These are phyloP conservation scores for Lactifluus echinatus DNA, from an alignment of 768 basidiomycete genomes.

Conservation along the genomic window DNA sequence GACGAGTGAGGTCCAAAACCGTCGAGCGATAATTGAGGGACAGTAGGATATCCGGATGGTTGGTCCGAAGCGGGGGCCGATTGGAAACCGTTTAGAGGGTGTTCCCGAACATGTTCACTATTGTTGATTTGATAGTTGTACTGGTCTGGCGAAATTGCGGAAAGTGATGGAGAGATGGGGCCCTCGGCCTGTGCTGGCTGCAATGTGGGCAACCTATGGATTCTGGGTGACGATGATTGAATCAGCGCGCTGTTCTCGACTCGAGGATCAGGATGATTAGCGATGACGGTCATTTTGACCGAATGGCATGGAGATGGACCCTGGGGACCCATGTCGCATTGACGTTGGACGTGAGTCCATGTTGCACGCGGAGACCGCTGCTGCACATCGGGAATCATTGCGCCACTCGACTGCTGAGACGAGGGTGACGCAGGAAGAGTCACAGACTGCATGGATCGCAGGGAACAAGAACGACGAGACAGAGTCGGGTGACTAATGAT, in stretches of 20 bases:
- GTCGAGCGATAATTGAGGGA: constrained; percentile 36
- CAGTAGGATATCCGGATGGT: constrained; percentile 35
- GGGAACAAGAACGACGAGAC: constrained; percentile 4
- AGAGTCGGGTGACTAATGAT: constrained; percentile 12
- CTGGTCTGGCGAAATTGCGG: constrained; percentile 45
- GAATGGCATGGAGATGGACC: constrained; percentile 1
- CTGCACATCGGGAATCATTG: constrained; percentile 7
- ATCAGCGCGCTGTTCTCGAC: constrained; percentile 42
- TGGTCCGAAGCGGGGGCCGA: constrained; percentile 24
- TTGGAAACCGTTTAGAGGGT: constrained; percentile 38
- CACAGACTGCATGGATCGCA: constrained; percentile 16
- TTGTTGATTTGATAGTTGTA: constrained; percentile 26
- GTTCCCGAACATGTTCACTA: constrained; percentile 40
- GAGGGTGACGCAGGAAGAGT: constrained; percentile 6
- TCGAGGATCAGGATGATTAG: constrained; percentile 7
- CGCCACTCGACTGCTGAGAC: constrained; percentile 16
- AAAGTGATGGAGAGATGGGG: constrained; percentile 27
- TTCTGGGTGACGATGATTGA: constrained; percentile 37
- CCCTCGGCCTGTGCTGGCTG: constrained; percentile 32
- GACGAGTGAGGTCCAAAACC: constrained; percentile 37
- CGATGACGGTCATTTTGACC: constrained; percentile 7
- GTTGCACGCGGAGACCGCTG: constrained; percentile 20
- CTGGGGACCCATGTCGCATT: constrained; percentile 19
- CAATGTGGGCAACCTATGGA: constrained; percentile 43
- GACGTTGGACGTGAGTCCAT: constrained; percentile 21